A percentile compares a stretch with the other conserved stretches of the same genome.
These are phyloP conservation scores for Endothia cerciana DNA, from an alignment of 2,329 filamentous ascomycete genomes.

Conservation along the genomic window DNA sequence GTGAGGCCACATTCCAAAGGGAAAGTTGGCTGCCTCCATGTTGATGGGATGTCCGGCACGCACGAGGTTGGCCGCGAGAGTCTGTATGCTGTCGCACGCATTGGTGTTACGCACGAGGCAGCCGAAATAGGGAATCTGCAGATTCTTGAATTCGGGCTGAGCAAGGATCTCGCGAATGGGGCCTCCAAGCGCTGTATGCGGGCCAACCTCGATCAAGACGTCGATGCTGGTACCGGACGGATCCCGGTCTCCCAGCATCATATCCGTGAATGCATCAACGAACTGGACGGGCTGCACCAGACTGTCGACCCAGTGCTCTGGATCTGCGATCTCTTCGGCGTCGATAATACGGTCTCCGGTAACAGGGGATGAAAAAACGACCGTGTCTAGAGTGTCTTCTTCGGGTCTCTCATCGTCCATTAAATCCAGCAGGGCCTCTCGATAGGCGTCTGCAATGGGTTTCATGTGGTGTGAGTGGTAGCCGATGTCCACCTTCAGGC, in stretches of 20 bases:
- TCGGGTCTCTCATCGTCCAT: no score
- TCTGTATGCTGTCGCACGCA: not conserved
- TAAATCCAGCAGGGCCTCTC: no score
- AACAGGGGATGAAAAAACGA: constrained; percentile 3
- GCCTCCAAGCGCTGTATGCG: constrained; percentile 49
- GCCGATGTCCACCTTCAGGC: no score
- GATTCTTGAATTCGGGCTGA: constrained; percentile 21
- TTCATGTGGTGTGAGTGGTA: no score
- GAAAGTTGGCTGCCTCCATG: constrained; percentile 33
- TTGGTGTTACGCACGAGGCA: constrained; percentile 8
- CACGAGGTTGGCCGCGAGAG: not conserved
- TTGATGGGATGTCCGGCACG: not conserved
- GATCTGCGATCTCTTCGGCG: not conserved
- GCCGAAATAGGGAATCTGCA: not conserved
- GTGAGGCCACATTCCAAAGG: constrained; percentile 31
- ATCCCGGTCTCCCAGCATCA: not conserved
- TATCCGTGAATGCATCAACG: not conserved
- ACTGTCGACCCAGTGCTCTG: not conserved
- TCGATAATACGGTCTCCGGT: not conserved
- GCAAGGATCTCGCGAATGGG: constrained; percentile 52
- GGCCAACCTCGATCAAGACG: constrained; percentile 52
- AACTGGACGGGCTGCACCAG: constrained; percentile 9
- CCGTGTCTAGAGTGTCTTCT: no score
- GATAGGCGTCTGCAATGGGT: no score
- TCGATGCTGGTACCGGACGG: constrained; percentile 35